phyloP scores from a whole-genome alignment of 768 basidiomycete species.

The Hericium alpestre region DNA sequence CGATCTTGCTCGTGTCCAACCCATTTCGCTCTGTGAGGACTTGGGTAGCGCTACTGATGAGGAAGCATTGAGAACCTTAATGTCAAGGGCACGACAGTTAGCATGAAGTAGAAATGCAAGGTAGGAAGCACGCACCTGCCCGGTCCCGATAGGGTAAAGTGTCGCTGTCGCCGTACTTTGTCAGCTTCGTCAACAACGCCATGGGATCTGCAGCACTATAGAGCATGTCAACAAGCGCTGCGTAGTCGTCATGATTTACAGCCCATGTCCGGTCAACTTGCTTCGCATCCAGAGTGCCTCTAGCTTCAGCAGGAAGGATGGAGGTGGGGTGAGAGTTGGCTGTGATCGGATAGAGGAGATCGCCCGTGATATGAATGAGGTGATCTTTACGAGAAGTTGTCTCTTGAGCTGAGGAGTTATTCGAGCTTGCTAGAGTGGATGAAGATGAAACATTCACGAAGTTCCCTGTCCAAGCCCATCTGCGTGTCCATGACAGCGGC shows the following conservation, averaged over 20 bases:
- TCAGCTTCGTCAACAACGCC: neutral
- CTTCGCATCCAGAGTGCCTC: neutral
- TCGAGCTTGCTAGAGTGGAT: neutral
- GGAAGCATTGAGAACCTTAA: neutral
- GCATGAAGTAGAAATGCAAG: neutral
- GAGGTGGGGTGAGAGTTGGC: neutral
- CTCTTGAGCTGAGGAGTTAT: neutral
- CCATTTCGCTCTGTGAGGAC: neutral
- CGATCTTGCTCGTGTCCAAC: neutral
- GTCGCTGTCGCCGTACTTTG: neutral
- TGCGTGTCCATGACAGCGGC: neutral
- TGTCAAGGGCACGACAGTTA: neutral
- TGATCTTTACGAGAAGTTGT: neutral
- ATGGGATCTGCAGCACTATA: neutral
- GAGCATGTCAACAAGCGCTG: neutral
- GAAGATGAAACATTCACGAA: neutral
- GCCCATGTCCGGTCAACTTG: neutral
- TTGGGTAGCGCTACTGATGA: neutral
- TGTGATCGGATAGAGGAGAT: neutral
- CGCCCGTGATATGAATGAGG: neutral
- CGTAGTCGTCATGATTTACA: neutral
- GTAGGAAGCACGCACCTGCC: neutral
- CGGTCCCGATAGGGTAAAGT: neutral
- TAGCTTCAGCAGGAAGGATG: neutral
- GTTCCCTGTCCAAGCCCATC: neutral